Conservation (phyloP, 306 rosid species). For the Glycyrrhiza uralensis region DNA sequence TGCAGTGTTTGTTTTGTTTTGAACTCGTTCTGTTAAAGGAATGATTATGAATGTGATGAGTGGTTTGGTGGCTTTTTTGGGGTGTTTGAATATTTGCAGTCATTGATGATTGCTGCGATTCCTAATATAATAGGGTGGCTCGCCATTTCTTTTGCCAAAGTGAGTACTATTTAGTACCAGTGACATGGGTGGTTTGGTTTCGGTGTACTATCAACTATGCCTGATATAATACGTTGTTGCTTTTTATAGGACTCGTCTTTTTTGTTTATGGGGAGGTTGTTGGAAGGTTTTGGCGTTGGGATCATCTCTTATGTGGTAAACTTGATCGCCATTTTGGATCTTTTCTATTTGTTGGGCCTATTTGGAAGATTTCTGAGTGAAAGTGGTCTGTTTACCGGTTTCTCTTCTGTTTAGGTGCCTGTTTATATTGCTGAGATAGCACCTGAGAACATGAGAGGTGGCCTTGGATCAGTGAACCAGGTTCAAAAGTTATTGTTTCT, state of each 20-base stretch:
- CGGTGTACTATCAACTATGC: background rate
- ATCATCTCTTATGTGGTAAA: constrained; percentile 85
- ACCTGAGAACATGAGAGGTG: constrained; percentile 80
- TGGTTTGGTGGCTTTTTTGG: constrained; percentile 21
- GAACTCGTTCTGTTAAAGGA: background rate
- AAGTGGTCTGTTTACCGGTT: background rate
- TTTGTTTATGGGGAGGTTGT: constrained; percentile 75
- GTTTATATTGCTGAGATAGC: constrained; percentile 89
- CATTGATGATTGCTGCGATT: constrained; percentile 68
- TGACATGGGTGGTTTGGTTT: background rate
- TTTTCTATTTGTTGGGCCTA: background rate
- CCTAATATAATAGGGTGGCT: constrained; percentile 80
- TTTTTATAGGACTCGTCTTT: constrained; percentile 63
- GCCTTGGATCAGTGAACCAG: constrained; percentile 88
- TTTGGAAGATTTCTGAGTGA: constrained; percentile 21
- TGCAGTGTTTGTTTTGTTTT: constrained; percentile 3
- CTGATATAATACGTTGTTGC: background rate
- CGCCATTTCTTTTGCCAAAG: constrained; percentile 66
- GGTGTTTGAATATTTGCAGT: constrained; percentile 48
- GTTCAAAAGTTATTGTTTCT: constrained; percentile 37
- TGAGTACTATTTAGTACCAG: constrained; percentile 17
- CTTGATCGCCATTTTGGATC: background rate
- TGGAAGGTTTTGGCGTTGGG: constrained; percentile 96
- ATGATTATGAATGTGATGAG: background rate
- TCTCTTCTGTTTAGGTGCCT: constrained; percentile 56